Conservation (phyloP, 139 green algal species). For the Ulvella scutata region DNA sequence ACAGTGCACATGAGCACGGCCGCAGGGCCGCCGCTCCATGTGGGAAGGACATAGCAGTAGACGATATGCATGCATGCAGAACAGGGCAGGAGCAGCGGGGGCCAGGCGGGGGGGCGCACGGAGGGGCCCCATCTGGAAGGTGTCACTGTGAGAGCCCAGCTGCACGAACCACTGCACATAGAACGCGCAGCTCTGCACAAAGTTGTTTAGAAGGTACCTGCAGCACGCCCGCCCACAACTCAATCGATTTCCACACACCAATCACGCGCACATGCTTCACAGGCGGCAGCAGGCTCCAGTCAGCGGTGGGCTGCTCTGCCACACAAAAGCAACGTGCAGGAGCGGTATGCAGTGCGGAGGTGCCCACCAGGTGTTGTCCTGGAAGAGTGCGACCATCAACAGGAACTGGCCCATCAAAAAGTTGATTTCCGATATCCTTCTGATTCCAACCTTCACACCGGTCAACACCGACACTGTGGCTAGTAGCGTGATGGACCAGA, state of each 20-base stretch:
- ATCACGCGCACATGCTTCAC: too few relatives aligned
- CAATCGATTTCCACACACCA: too few relatives aligned
- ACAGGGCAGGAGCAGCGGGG: not conserved
- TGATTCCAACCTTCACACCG: conserved; percentile 14
- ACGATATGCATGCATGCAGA: too few relatives aligned
- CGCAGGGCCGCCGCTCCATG: too few relatives aligned
- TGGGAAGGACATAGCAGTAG: too few relatives aligned
- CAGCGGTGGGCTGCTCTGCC: too few relatives aligned
- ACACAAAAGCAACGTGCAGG: too few relatives aligned
- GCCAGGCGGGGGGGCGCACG: not conserved
- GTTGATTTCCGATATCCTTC: conserved; percentile 8
- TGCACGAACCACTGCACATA: conserved; percentile 9
- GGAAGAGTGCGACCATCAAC: conserved; percentile 1
- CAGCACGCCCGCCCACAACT: too few relatives aligned
- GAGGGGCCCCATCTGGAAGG: not conserved
- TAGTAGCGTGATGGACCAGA: conserved; percentile 17
- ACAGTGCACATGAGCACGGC: too few relatives aligned
- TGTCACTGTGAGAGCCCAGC: not conserved
- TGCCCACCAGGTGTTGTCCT: conserved; percentile 10
- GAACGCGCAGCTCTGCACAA: conserved; percentile 8
- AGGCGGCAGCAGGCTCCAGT: too few relatives aligned
- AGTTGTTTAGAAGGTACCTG: conserved; percentile 20
- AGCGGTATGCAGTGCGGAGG: too few relatives aligned
- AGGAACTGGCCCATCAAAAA: conserved; percentile 11
- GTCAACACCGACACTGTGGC: conserved; percentile 6